phyloP scores from a whole-genome alignment of 768 basidiomycete species.

The Galerina marginata region DNA sequence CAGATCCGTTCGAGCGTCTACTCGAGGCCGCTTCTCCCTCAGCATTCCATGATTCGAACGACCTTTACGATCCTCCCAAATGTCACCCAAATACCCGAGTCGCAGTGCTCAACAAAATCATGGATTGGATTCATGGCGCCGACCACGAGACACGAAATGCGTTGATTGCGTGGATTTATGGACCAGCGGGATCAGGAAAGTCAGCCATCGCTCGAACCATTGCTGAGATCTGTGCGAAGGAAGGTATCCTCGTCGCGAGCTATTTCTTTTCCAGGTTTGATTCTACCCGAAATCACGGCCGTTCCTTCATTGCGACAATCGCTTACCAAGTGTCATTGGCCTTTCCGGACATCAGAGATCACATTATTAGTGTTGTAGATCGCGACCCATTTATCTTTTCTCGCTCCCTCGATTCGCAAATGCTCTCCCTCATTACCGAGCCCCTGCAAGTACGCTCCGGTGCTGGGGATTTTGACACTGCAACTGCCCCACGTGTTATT shows the following conservation, averaged over 20 bases:
- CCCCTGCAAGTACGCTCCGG: not conserved
- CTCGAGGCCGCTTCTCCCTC: not conserved
- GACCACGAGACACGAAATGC: not conserved
- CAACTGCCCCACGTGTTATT: not conserved
- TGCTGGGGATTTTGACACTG: not conserved
- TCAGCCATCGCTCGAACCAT: constrained; percentile 3
- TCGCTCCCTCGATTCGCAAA: not conserved
- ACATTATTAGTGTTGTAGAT: not conserved
- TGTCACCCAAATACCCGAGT: constrained; percentile 3
- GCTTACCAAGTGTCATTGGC: constrained; percentile 1
- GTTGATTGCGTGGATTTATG: not conserved
- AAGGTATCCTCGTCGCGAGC: not conserved
- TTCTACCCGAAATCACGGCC: not conserved
- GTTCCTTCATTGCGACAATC: not conserved
- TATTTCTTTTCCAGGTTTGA: constrained; percentile 3
- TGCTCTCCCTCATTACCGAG: not conserved
- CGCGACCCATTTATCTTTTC: constrained; percentile 2
- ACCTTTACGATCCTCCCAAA: not conserved
- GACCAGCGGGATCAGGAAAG: constrained; percentile 4
- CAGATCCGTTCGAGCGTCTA: not conserved
- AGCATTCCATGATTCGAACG: constrained; percentile 2
- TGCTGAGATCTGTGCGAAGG: not conserved
- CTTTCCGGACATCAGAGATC: not conserved
- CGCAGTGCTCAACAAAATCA: constrained; percentile 1
- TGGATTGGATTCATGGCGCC: not conserved